Evolutionary conservation across 768 basidiomycete genomes (phyloP).

Genomic region (Tulasnella sp.): DNA sequence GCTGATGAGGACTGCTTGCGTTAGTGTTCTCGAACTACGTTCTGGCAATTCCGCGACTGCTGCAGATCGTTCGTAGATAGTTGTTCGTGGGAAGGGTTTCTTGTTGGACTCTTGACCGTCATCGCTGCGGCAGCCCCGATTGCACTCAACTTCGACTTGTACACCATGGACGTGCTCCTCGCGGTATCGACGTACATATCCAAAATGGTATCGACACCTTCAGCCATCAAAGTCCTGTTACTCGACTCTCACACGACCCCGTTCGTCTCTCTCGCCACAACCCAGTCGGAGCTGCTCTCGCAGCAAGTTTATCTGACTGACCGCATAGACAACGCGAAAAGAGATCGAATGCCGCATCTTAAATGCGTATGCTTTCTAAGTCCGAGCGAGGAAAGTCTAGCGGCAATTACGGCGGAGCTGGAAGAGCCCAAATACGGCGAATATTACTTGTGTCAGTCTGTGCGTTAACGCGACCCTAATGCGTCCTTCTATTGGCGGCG

Average conservation of each 20-base stretch:
- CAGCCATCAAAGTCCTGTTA: slow-evolving; percentile 89
- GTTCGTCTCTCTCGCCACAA: slow-evolving; percentile 90
- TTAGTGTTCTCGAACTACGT: no score
- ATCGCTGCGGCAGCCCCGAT: no score
- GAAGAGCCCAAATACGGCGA: slow-evolving; percentile 85
- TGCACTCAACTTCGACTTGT: no score
- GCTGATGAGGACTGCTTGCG: not conserved
- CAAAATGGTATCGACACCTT: slow-evolving; percentile 74
- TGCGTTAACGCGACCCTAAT: not conserved
- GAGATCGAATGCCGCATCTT: slow-evolving; percentile 90
- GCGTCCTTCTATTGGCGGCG: not conserved
- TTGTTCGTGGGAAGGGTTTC: no score
- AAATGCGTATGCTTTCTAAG: slow-evolving; percentile 94
- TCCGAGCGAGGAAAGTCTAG: slow-evolving; percentile 71
- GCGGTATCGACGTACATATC: slow-evolving; percentile 90
- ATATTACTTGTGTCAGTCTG: slow-evolving; percentile 95
- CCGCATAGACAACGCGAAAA: slow-evolving; percentile 85
- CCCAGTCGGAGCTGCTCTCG: slow-evolving; percentile 80
- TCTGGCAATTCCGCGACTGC: no score
- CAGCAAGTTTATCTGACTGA: slow-evolving; percentile 98
- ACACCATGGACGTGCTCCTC: slow-evolving; percentile 92
- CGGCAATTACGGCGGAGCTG: slow-evolving; percentile 73
- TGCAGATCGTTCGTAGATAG: no score
- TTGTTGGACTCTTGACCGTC: no score
- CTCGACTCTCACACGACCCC: slow-evolving; percentile 82